Conservation (phyloP, 1,284 basidiomycete species). For the Agaricales sp. region DNA sequence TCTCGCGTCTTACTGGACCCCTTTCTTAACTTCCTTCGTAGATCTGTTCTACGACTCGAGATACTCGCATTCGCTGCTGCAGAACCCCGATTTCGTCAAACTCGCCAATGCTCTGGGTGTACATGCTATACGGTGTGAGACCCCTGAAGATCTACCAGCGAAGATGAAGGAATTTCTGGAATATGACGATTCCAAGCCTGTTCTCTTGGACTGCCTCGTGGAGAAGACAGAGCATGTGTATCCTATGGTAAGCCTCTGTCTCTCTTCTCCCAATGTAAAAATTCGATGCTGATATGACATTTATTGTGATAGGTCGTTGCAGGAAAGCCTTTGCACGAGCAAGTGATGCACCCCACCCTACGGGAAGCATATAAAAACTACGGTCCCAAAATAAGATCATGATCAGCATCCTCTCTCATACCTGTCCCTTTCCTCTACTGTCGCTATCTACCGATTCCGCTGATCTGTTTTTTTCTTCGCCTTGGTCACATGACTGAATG, state of each 20-base stretch:
- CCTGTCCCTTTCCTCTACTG: too few relatives aligned
- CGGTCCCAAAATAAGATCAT: neutral
- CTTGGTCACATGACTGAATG: too few relatives aligned
- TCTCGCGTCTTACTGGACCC: constrained; percentile 4
- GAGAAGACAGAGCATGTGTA: constrained; percentile 89
- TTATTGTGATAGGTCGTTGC: constrained; percentile 52
- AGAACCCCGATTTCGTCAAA: constrained; percentile 88
- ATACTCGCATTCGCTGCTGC: constrained; percentile 92
- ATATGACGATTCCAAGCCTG: constrained; percentile 80
- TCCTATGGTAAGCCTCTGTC: constrained; percentile 63
- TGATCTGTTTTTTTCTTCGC: too few relatives aligned
- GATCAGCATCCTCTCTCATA: constrained; percentile 1
- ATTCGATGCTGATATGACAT: constrained; percentile 14
- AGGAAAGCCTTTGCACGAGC: constrained; percentile 88
- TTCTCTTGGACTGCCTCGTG: constrained; percentile 87
- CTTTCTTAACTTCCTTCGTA: constrained; percentile 15
- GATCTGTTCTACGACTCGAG: constrained; percentile 94
- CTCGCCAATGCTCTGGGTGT: constrained; percentile 88
- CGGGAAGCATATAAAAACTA: constrained; percentile 7
- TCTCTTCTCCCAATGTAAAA: constrained; percentile 16
- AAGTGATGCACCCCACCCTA: constrained; percentile 54
- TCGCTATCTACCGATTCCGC: neutral
- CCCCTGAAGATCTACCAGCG: constrained; percentile 67
- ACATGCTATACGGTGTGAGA: constrained; percentile 77
- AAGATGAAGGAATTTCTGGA: constrained; percentile 99